Evolutionary conservation across 192 early-diverging fungal species (phyloP), one percentile per base, ranked within the genome.

Genomic region (Backusella macrospora): DNA sequence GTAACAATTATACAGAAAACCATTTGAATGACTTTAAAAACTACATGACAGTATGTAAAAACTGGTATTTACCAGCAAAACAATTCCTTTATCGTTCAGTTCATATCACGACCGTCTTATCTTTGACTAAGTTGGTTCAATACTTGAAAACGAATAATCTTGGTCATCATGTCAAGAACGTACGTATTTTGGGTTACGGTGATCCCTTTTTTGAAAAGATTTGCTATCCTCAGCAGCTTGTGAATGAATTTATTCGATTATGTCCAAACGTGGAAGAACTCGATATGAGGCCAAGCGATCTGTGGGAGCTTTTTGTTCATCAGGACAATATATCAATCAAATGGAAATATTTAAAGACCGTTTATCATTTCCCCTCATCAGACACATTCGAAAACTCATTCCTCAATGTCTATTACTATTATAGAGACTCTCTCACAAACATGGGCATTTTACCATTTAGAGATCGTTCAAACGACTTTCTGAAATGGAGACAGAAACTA

Each of bases 91-190:
- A 59, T 59, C 52, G 52, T 23, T 59, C 52, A 23, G 52, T 59
- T 12, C 52, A 59, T 10, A 59, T 59, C 21, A 59, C 52, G 21
- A 59, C 52, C 3, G 52, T 59, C 8, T 26, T 59, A 10, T 59
- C 52, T 59, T 13, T 59, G 10, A 26, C 52, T 0, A 23, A 23
- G 26, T 59, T 59, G 52, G 52, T 26, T 2, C 21, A 59, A 3
- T 23, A 26, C 13, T 59, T 59, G 26, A 59, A 59, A 59, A 59
- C 9, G 21, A 59, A 59, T 23, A 23, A 59, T 12, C 9, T 59
- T 59, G 52, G 52, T 59, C 52, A 59, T 59, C 52, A 59, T 26
- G 52, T 59, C 52, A 59, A 59, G 52, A 26, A 59, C 52, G 52
- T 59, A 59, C 52, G 52, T 12, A 59, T 59, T 12, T 59, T 59